phyloP scores from a whole-genome alignment of 768 basidiomycete species.

The Lyophyllum semitale region DNA sequence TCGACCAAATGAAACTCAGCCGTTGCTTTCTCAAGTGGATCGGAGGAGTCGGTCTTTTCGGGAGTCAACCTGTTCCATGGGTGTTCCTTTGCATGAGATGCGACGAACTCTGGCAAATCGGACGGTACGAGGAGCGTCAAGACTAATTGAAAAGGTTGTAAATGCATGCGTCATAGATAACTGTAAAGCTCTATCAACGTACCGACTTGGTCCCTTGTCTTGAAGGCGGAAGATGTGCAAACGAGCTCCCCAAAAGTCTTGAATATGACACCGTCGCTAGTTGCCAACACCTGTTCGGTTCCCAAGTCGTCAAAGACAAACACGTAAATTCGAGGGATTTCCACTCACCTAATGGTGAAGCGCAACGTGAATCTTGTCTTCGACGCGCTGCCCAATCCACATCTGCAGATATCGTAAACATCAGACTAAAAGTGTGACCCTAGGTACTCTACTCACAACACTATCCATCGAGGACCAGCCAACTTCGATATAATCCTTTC shows the following conservation, averaged over 20 bases:
- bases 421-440: not conserved
- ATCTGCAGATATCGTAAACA: not conserved
- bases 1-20: conserved; percentile 1
- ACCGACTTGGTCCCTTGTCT: not conserved
- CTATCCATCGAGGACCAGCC: not conserved
- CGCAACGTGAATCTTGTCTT: conserved; percentile 1
- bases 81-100: not conserved
- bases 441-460: not conserved
- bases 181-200: not conserved
- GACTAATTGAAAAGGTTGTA: not conserved
- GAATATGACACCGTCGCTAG: conserved; percentile 3
- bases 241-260: not conserved
- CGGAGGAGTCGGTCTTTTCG: not conserved
- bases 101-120: not conserved
- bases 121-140: conserved; percentile 1
- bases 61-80: not conserved
- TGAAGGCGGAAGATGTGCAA: not conserved
- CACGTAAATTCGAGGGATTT: not conserved
- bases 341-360: conserved; percentile 2
- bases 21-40: not conserved
- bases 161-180: not conserved
- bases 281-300: conserved; percentile 2
- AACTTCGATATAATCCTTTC: conserved; percentile 1
- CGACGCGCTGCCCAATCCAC: conserved; percentile 4
- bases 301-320: not conserved